These are phyloP conservation scores for Coemansia sp. DNA, from an alignment of 192 early-diverging fungal species.

Conservation along the genomic window DNA sequence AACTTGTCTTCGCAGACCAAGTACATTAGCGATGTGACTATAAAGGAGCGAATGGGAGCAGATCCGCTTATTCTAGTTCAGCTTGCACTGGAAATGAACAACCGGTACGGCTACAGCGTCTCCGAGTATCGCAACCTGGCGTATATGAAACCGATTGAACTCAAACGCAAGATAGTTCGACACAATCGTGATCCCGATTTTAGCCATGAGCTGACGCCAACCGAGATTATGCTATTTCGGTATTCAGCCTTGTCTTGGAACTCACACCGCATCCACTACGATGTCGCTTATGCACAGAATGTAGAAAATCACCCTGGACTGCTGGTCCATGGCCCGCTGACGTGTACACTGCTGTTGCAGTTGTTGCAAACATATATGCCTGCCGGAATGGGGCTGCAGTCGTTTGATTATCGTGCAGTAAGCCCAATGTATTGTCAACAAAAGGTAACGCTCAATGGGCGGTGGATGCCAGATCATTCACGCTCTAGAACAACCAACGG, in stretches of 20 bases:
- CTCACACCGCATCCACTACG: conserved; percentile 86
- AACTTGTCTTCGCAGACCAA: conserved; percentile 61
- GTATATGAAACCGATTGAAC: conserved; percentile 54
- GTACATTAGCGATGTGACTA: conserved; percentile 53
- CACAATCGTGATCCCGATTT: conserved; percentile 62
- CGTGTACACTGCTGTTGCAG: conserved; percentile 71
- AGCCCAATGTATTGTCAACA: conserved; percentile 65
- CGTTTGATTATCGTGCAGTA: conserved; percentile 69
- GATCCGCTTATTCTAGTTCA: conserved; percentile 70
- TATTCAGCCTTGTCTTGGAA: conserved; percentile 92
- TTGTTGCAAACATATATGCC: conserved; percentile 56
- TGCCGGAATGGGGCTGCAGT: conserved; percentile 42
- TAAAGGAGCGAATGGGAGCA: conserved; percentile 53
- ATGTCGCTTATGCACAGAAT: conserved; percentile 64
- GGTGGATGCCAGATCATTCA: conserved; percentile 33
- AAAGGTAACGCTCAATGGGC: conserved; percentile 55
- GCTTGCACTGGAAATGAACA: conserved; percentile 62
- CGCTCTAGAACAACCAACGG: conserved; percentile 14
- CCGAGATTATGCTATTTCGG: conserved; percentile 72
- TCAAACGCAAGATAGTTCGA: conserved; percentile 32
- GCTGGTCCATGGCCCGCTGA: conserved; percentile 79
- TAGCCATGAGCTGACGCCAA: conserved; percentile 56
- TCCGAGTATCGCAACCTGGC: conserved; percentile 67
- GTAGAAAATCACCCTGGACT: conserved; percentile 69
- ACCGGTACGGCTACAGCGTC: conserved; percentile 60